Evolutionary conservation across 352 stramenopile genomes (phyloP).

Genomic region (Phytophthora crassamura): DNA sequence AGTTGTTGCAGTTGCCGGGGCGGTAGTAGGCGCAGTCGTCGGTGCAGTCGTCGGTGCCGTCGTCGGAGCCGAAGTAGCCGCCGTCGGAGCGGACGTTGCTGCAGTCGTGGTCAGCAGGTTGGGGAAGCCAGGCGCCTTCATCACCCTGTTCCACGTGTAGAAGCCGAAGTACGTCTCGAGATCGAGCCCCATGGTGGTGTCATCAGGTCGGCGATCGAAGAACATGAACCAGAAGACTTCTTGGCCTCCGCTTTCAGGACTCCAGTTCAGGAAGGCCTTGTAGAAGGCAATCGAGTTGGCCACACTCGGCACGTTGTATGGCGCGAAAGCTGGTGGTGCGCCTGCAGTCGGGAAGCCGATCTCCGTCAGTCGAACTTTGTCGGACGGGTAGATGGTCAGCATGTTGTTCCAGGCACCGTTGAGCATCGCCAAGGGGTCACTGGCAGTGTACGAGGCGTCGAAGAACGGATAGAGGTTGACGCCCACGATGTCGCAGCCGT

Average conservation of each 20-base stretch:
- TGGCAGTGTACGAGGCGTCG: constrained; percentile 56
- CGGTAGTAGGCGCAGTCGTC: constrained; percentile 13
- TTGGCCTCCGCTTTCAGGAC: constrained; percentile 43
- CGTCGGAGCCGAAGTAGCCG: constrained; percentile 8
- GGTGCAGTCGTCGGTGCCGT: constrained; percentile 11
- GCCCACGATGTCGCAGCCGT: constrained; percentile 70
- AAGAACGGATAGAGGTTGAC: constrained; percentile 89
- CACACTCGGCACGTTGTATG: constrained; percentile 59
- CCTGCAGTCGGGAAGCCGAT: constrained; percentile 65
- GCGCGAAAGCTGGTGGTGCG: constrained; percentile 36
- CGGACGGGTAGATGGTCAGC: constrained; percentile 43
- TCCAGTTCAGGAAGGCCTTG: constrained; percentile 70
- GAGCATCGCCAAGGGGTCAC: constrained; percentile 54
- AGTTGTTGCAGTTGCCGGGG: constrained; percentile 1
- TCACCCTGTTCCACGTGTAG: constrained; percentile 49
- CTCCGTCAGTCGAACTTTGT: constrained; percentile 76
- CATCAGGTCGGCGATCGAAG: constrained; percentile 65
- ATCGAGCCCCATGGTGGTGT: constrained; percentile 54
- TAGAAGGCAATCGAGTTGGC: constrained; percentile 63
- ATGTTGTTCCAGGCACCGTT: constrained; percentile 69
- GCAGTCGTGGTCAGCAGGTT: constrained; percentile 21
- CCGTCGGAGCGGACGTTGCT: constrained; percentile 4
- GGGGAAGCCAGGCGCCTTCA: constrained; percentile 56
- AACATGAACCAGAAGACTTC: constrained; percentile 87
- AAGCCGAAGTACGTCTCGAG: constrained; percentile 83